Evolutionary conservation across 1,139 yeast species (phyloP), one percentile per base, ranked within the genome.

Genomic region (Yamadazyma sp.): DNA sequence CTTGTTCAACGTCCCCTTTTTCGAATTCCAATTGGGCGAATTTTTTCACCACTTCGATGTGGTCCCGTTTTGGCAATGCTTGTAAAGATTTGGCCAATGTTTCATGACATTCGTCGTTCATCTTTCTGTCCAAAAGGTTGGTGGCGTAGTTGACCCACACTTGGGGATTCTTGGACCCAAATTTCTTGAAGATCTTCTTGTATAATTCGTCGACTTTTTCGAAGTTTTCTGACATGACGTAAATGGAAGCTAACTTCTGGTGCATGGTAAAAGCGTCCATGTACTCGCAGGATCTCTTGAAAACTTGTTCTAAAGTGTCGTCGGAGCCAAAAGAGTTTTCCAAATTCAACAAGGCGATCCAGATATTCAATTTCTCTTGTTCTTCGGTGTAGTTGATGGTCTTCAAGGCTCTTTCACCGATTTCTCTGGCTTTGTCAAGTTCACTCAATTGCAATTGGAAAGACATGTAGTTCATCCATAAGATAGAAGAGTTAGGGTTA

Each of bases 381-480:
- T 94, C 98, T 58, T 91, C 97, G 55, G 97, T 80, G 68, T 83
- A 88, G 56, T 79, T 82, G 52, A 92, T 92, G 8, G 95, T 84
- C 67, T 87, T 87, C 56, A 92, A 75, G 4, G 98, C 98, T 49
- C 98, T 80, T 55, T 85, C 87, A 35, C 87, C 98, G 51, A 92
- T 80, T 61, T 87, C 96, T 53, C 98, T 81, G 10, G 98, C 97
- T 64, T 86, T 88, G 40, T 91, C 97, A 44, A 89, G 71, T 61
- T 92, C 98, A 69, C 96, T 86, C 49, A 92, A 73, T 62, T 91
- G 96, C 50, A 92, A 75, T 65, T 89, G 96, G 85, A 91, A 92
- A 3, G 98, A 92, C 97, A 94, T 92, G 64, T 87, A 92, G 64
- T 91, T 88, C 88, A 92, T 91, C 98, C 98, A 92, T 49, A 89